These are phyloP conservation scores for Tricholoma matsutake DNA, from an alignment of 768 basidiomycete genomes.

Conservation along the genomic window DNA sequence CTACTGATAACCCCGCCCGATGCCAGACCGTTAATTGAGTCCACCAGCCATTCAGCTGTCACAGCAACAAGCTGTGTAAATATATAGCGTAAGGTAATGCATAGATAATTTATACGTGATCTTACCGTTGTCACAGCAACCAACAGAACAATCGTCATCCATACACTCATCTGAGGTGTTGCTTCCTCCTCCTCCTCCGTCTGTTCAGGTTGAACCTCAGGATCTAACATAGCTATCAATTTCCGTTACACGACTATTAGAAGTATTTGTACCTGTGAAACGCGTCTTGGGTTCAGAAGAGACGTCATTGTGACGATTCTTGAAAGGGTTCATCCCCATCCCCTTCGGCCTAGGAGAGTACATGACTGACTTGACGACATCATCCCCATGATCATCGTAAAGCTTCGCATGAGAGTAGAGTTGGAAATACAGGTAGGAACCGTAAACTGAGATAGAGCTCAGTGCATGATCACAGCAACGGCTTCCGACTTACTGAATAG, in stretches of 20 bases:
- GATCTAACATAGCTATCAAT: constrained; percentile 20
- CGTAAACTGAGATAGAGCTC: constrained; percentile 55
- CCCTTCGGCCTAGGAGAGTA: constrained; percentile 24
- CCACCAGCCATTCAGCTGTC: constrained; percentile 73
- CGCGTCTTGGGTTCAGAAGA: not conserved
- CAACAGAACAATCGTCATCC: constrained; percentile 52
- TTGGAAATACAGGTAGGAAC: constrained; percentile 75
- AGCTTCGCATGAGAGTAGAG: constrained; percentile 70
- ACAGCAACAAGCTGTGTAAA: constrained; percentile 51
- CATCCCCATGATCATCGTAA: constrained; percentile 49
- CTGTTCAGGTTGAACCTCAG: constrained; percentile 2
- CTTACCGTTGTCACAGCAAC: constrained; percentile 62
- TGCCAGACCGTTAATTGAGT: constrained; percentile 77
- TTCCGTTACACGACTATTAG: not conserved
- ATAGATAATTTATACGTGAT: constrained; percentile 6
- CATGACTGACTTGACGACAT: constrained; percentile 32
- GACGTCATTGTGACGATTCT: not conserved
- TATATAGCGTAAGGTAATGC: constrained; percentile 29
- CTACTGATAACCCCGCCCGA: constrained; percentile 51
- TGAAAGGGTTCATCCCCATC: not conserved
- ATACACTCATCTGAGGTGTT: constrained; percentile 53
- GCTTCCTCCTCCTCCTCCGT: constrained; percentile 40
- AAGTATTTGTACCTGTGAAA: not conserved
- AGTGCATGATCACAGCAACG: constrained; percentile 24
- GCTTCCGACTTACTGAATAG: constrained; percentile 55